A percentile compares a stretch with the other conserved stretches of the same genome.
Evolutionary conservation across 1,284 basidiomycete species (phyloP).

Genomic region (Melanopsichium pennsylvanicum): DNA sequence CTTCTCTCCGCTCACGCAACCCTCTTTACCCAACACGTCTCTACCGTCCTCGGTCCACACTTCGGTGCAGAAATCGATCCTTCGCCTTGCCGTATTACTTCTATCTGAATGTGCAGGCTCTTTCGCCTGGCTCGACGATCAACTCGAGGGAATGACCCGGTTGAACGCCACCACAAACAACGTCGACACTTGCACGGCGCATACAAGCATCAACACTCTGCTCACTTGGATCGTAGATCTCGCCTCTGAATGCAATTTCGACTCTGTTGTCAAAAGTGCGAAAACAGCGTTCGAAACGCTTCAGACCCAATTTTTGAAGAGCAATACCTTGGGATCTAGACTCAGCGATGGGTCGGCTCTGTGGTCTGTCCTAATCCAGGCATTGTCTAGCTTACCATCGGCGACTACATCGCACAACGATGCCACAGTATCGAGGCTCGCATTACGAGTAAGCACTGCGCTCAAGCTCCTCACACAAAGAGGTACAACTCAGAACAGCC

Average conservation of each 20-base stretch:
- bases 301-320: background rate
- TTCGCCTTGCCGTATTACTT: constrained; percentile 9
- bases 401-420: constrained; percentile 18
- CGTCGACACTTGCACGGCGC: background rate
- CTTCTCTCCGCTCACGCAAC: constrained; percentile 25
- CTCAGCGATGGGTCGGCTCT: constrained; percentile 3
- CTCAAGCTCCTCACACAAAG: constrained; percentile 1
- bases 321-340: background rate
- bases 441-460: constrained; percentile 13
- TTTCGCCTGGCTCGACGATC: constrained; percentile 37
- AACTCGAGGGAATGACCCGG: constrained; percentile 9
- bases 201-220: constrained; percentile 8
- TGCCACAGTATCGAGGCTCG: constrained; percentile 12
- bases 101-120: constrained; percentile 16
- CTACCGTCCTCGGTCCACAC: constrained; percentile 10
- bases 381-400: constrained; percentile 11
- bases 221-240: constrained; percentile 39
- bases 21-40: constrained; percentile 22
- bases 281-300: constrained; percentile 2
- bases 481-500: background rate
- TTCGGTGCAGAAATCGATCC: constrained; percentile 9
- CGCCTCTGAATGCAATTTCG: constrained; percentile 8
- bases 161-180: constrained; percentile 2
- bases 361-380: constrained; percentile 11
- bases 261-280: background rate